Evolutionary conservation across 306 rosid species (phyloP).

Genomic region (Acmispon strigosus): DNA sequence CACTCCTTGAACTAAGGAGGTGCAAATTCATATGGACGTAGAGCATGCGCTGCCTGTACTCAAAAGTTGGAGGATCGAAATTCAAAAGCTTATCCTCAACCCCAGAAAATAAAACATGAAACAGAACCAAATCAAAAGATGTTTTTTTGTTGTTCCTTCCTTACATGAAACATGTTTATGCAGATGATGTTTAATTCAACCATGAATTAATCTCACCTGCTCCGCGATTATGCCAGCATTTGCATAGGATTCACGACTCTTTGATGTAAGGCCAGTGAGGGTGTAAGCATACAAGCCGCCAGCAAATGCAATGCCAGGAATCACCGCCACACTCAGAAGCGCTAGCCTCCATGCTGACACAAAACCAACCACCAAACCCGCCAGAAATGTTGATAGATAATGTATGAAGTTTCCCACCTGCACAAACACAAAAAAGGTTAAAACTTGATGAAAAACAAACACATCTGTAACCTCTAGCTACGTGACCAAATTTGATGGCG

Average conservation of each 20-base stretch:
- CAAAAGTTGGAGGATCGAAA: too few relatives aligned
- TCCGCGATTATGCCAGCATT: conserved; percentile 95
- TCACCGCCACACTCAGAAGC: conserved; percentile 90
- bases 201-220: conserved; percentile 51
- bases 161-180: not conserved
- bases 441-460: not conserved
- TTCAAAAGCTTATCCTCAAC: too few relatives aligned
- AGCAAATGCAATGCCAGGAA: conserved; percentile 97
- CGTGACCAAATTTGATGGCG: not conserved
- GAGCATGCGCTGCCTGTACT: conserved; percentile 20
- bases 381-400: conserved; percentile 93
- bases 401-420: conserved; percentile 99
- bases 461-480: not conserved
- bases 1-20: conserved; percentile 12
- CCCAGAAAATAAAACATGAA: not conserved
- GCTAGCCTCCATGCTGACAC: conserved; percentile 98
- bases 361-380: conserved; percentile 97
- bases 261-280: conserved; percentile 92
- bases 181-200: not conserved
- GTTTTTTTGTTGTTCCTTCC: too few relatives aligned
- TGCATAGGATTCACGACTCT: conserved; percentile 92
- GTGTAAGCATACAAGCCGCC: conserved; percentile 98
- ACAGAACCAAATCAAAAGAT: not conserved
- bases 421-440: not conserved
- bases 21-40: conserved; percentile 21